A percentile compares a stretch with the other conserved stretches of the same genome.
phyloP scores from a whole-genome alignment of 2,329 filamentous ascomycete genomes.

The Tolypocladium capitatum region DNA sequence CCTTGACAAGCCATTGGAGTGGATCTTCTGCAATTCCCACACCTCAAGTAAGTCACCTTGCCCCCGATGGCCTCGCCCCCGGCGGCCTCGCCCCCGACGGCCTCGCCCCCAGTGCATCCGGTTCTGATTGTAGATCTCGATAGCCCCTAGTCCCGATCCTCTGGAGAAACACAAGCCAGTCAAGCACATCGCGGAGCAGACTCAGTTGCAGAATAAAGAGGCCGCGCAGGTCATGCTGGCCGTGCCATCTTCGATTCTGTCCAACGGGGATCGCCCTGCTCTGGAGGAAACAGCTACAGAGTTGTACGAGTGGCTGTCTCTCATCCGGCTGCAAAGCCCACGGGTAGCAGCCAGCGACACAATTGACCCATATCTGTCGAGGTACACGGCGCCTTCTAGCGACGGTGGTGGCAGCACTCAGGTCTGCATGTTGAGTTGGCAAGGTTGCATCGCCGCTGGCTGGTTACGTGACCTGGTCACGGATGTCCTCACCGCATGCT shows the following conservation, averaged over 20 bases:
- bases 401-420: conserved; percentile 13
- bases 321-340: conserved; percentile 54
- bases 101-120: too few relatives aligned
- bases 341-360: conserved; percentile 41
- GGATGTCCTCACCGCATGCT: conserved; percentile 27
- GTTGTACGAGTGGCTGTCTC: conserved; percentile 61
- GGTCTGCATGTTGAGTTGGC: conserved; percentile 43
- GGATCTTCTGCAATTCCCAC: conserved; percentile 62
- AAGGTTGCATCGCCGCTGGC: conserved; percentile 39
- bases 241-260: conserved; percentile 13
- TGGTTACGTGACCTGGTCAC: conserved; percentile 39
- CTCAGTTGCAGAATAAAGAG: conserved; percentile 6
- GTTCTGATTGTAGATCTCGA: not conserved
- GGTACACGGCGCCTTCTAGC: conserved; percentile 45
- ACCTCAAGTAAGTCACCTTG: conserved; percentile 12
- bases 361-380: conserved; percentile 56
- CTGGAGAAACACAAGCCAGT: conserved; percentile 30
- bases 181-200: conserved; percentile 22
- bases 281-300: conserved; percentile 51
- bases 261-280: conserved; percentile 27
- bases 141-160: conserved; percentile 36
- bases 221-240: conserved; percentile 12
- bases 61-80: too few relatives aligned
- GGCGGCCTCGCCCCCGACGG: too few relatives aligned
- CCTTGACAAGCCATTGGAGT: conserved; percentile 51